Conservation (phyloP, 2,329 filamentous ascomycete species). For the Berkeleyomyces basicola region DNA sequence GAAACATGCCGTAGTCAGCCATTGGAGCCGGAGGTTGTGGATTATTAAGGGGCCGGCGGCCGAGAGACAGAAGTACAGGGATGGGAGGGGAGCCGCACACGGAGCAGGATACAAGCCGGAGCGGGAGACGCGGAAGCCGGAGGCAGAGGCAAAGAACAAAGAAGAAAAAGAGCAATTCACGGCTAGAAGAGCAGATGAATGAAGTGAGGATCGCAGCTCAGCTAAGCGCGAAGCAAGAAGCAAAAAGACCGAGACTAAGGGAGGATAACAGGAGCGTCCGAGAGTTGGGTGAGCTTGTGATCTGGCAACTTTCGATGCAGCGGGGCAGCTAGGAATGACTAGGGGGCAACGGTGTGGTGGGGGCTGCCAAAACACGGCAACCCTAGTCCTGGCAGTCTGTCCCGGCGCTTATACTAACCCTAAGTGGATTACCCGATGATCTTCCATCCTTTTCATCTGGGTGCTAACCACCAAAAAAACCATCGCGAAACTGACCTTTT, state of each 20-base stretch:
- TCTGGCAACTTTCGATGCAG: slow-evolving; percentile 8
- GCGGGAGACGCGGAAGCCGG: background rate
- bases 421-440: background rate
- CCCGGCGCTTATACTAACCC: background rate
- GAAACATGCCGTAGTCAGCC: slow-evolving; percentile 40
- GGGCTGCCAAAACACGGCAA: background rate
- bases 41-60: background rate
- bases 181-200: background rate
- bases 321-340: background rate
- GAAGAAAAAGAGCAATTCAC: background rate
- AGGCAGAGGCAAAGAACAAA: background rate
- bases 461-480: background rate
- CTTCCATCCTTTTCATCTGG: background rate
- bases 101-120: background rate
- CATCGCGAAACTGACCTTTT: background rate
- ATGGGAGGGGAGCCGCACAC: background rate
- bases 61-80: background rate
- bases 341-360: background rate
- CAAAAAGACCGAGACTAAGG: background rate
- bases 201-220: background rate
- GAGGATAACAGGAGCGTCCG: background rate
- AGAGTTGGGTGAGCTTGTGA: background rate
- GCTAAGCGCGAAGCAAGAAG: background rate
- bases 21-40: slow-evolving; percentile 22
- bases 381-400: background rate